Conservation (phyloP, 306 rosid species). For the Lathyrus sativus region DNA sequence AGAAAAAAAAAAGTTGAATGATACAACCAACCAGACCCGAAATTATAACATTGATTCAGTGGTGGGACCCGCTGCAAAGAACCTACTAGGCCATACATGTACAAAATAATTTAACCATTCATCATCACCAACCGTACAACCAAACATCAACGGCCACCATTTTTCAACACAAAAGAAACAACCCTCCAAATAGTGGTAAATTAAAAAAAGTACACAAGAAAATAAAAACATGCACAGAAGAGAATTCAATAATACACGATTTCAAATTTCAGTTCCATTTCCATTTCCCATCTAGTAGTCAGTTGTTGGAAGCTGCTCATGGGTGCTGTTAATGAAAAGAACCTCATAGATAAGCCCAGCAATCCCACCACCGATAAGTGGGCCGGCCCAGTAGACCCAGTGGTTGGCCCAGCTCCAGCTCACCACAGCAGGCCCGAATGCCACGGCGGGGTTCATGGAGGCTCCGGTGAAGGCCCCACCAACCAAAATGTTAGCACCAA, state of each 20-base stretch:
- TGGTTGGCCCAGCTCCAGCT: conserved; percentile 80
- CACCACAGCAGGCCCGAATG: conserved; percentile 83
- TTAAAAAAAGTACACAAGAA: conserved; percentile 4
- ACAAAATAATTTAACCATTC: conserved; percentile 31
- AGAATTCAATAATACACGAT: conserved; percentile 27
- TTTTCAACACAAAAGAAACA: conserved; percentile 37
- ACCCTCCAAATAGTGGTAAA: conserved; percentile 2
- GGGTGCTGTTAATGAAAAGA: conserved; percentile 57
- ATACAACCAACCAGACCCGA: conserved; percentile 26
- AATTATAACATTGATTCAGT: conserved; percentile 31
- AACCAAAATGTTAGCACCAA: conserved; percentile 81
- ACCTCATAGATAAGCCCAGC: conserved; percentile 71
- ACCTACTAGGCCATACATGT: conserved; percentile 30
- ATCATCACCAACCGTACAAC: conserved; percentile 41
- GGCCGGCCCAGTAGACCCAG: conserved; percentile 95
- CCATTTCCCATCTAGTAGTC: conserved; percentile 47
- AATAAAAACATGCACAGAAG: conserved; percentile 33
- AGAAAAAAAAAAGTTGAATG: neutral
- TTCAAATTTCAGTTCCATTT: neutral
- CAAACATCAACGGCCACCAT: conserved; percentile 39
- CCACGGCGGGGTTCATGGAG: conserved; percentile 91
- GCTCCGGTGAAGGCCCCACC: conserved; percentile 91
- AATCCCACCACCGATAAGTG: conserved; percentile 75
- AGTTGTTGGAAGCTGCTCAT: conserved; percentile 61
- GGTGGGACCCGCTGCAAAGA: conserved; percentile 12